Evolutionary conservation across 306 rosid genomes (phyloP).

Genomic region (Sechiopsis laciniata): DNA sequence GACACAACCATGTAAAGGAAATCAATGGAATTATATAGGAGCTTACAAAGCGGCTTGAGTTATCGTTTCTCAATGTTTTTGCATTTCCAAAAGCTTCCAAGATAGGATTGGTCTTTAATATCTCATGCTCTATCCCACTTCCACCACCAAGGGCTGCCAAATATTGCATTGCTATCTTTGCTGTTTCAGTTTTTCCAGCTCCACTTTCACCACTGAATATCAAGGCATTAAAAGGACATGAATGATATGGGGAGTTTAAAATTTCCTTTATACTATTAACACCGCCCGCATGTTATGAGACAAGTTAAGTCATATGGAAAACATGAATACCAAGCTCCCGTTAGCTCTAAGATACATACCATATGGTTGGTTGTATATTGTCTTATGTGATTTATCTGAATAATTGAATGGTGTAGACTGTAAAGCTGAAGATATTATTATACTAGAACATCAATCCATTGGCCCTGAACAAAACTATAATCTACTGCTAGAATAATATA

Average conservation of each 20-base stretch:
- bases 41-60: conserved; percentile 99
- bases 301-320: neutral
- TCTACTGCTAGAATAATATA: neutral
- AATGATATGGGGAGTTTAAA: no score
- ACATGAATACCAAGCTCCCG: conserved; percentile 2
- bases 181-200: conserved; percentile 98
- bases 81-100: conserved; percentile 99
- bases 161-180: conserved; percentile 98
- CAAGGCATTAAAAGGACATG: neutral
- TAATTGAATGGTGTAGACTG: no score
- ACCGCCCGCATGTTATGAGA: conserved; percentile 10
- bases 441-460: neutral
- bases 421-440: neutral
- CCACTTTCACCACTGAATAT: conserved; percentile 89
- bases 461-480: neutral
- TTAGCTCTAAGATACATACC: no score
- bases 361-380: no score
- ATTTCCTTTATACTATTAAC: conserved; percentile 10
- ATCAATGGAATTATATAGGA: conserved; percentile 28
- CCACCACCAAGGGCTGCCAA: conserved; percentile 97
- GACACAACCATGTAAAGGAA: neutral
- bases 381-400: no score
- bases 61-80: conserved; percentile 93
- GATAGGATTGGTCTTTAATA: conserved; percentile 94
- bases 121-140: conserved; percentile 93